Base-by-base conservation (phyloP, 495 filamentous ascomycete genomes). In the Sordaria brevicollis region DNA sequence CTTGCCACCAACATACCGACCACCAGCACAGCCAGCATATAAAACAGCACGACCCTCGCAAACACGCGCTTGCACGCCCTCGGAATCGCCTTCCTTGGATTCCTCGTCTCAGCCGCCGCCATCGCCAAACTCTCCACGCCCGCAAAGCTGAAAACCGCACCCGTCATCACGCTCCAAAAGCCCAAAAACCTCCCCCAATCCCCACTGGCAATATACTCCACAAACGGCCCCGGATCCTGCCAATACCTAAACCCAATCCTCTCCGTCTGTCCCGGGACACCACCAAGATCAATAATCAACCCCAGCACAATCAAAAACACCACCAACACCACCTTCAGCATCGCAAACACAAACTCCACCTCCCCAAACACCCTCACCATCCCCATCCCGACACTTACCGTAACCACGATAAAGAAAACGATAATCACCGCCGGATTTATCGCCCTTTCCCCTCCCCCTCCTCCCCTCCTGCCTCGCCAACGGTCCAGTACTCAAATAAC, bases 91-190 rank as follows among this genome's bases (percentile, higher is more conserved):
- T 87, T 85, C 71, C 89, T 82, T 3, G 90, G 90, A 71, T 92
- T 91, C 67, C 87, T 83, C 6, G 90, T 91, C 80, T 93, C 91
- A 65, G 88, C 90, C 2, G 90, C 89, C 6, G 91, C 90, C 71
- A 93, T 87, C 34, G 87, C 87, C 1, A 87, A 81, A 38, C 82
- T 85, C 73, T 85, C 83, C 31, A 89, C 81, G 29, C 86, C 87
- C 1, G 86, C 82, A 70, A 87, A 89, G 0, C 81, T 83, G 76
- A 87, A 89, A 5, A 88, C 86, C 13, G 86, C 87, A 62, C 84
- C 86, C 7, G 79, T 87, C 79, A 89, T 83, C 36, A 87, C 86
- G 25, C 81, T 80, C 86, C 86, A 88, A 74, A 86, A 89, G 0
- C 86, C 87, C 5, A 89, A 78, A 65, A 89, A 89, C 2, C 75